Evolutionary conservation across 306 rosid species (phyloP).

Genomic region (Hippophae rhamnoides): DNA sequence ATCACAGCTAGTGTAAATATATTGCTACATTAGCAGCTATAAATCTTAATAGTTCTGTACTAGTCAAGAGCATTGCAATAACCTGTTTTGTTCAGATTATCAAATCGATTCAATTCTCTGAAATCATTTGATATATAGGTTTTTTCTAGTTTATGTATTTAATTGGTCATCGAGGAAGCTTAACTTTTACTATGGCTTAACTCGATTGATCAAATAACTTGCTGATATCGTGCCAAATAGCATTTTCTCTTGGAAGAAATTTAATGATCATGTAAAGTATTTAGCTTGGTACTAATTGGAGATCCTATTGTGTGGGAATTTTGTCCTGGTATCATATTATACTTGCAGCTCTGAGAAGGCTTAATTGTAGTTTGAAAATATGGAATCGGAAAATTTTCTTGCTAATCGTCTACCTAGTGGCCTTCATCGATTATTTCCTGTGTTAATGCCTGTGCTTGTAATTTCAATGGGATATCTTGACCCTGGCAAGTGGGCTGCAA

Average conservation of each 20-base stretch:
- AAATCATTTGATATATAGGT: neutral
- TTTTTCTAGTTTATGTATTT: neutral
- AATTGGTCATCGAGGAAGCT: constrained; percentile 10
- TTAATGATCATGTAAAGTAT: constrained; percentile 14
- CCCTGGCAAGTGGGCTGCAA: constrained; percentile 95
- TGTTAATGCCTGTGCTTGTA: constrained; percentile 57
- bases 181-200: constrained; percentile 8
- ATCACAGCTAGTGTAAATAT: constrained; percentile 21
- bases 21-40: constrained; percentile 10
- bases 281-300: constrained; percentile 14
- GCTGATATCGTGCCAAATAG: constrained; percentile 13
- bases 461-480: constrained; percentile 79
- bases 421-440: constrained; percentile 47
- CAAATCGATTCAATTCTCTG: constrained; percentile 3
- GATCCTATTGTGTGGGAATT: constrained; percentile 26
- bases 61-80: constrained; percentile 16
- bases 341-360: constrained; percentile 16
- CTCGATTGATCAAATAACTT: constrained; percentile 15
- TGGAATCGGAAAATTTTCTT: constrained; percentile 39
- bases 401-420: constrained; percentile 25
- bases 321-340: constrained; percentile 13
- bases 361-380: constrained; percentile 25
- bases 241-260: constrained; percentile 10
- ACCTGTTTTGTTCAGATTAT: constrained; percentile 18
- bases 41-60: constrained; percentile 16